Evolutionary conservation across 768 basidiomycete genomes (phyloP), one percentile per base, ranked within the genome.

Genomic region (Podaxis sp.): DNA sequence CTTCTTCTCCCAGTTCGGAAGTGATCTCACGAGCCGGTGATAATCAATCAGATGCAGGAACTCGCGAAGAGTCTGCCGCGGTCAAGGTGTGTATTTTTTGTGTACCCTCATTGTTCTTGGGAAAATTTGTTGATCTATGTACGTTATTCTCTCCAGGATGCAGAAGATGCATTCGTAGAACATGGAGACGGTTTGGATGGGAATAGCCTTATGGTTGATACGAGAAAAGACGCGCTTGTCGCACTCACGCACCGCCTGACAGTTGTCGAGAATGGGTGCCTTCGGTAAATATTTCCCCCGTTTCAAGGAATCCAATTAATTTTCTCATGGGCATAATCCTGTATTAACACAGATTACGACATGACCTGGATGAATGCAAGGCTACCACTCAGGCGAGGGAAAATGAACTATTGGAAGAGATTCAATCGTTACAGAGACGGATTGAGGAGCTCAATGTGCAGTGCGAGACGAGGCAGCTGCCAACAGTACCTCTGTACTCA

Each of bases 191-290:
- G 44, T 54, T 39, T 22, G 46, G 42, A 42, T 30, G 28, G 19
- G n/a, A 49, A 40, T 54, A 26, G 11, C 33, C 46, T 7, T 30
- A 48, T 17, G 44, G 60, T 13, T 11, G 24, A 26, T n/a, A 17
- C 51, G 22, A 30, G 17, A 44, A 36, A 12, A 17, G 51, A 28
- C 11, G 52, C 13, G 7, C 26, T 61, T 24, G 70, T 72, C 48
- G 59, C 11, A 55, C 67, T 60, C 30, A 40, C 30, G 30, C 44
- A 62, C 30, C 61, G 13, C 66, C 68, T 74, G 52, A 60, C 40
- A 7, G 54, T 64, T 4, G 66, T 76, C 3, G 75, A 79, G 65
- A 68, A 67, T 2, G 78, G 78, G 66, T 79, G 79, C 36, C 60
- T 57, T 13, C 66, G 69, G 79, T 80, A 64, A 65, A 72, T 42